A percentile compares a stretch with the other conserved stretches of the same genome.
Evolutionary conservation across 2,329 filamentous ascomycete genomes (phyloP).

Genomic region (Seiridium unicorne): DNA sequence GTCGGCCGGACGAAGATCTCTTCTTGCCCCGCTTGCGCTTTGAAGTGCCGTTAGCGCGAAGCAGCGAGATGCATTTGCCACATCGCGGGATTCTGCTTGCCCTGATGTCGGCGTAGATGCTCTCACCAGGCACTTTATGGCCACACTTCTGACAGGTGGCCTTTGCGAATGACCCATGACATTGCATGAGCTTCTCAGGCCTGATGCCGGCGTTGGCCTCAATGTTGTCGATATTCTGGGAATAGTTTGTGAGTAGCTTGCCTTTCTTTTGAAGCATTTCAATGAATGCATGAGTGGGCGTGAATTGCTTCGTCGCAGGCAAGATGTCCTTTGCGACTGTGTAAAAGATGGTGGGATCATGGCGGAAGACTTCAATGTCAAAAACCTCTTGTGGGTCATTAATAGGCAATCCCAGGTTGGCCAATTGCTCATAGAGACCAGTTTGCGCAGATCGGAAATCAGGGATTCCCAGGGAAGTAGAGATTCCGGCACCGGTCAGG

Average conservation of each 20-base stretch:
- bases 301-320: constrained; percentile 73
- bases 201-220: constrained; percentile 83
- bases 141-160: constrained; percentile 85
- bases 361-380: constrained; percentile 81
- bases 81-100: constrained; percentile 77
- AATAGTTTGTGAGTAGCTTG: constrained; percentile 95
- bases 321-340: constrained; percentile 87
- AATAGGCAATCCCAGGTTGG: constrained; percentile 66
- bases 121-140: constrained; percentile 69
- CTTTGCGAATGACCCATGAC: constrained; percentile 93
- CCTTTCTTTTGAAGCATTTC: constrained; percentile 80
- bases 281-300: constrained; percentile 94
- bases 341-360: constrained; percentile 89
- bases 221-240: constrained; percentile 97
- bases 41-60: constrained; percentile 47
- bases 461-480: constrained; percentile 92
- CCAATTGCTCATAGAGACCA: constrained; percentile 84
- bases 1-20: constrained; percentile 22
- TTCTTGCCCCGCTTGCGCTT: constrained; percentile 55
- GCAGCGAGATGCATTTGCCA: constrained; percentile 60
- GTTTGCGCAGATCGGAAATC: constrained; percentile 94
- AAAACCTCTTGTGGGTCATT: constrained; percentile 94
- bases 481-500: constrained; percentile 93
- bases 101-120: constrained; percentile 77
- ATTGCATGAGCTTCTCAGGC: constrained; percentile 84